Evolutionary conservation across 495 filamentous ascomycete species (phyloP), one percentile per base, ranked within the genome.

Genomic region (Annulohypoxylon bovei): DNA sequence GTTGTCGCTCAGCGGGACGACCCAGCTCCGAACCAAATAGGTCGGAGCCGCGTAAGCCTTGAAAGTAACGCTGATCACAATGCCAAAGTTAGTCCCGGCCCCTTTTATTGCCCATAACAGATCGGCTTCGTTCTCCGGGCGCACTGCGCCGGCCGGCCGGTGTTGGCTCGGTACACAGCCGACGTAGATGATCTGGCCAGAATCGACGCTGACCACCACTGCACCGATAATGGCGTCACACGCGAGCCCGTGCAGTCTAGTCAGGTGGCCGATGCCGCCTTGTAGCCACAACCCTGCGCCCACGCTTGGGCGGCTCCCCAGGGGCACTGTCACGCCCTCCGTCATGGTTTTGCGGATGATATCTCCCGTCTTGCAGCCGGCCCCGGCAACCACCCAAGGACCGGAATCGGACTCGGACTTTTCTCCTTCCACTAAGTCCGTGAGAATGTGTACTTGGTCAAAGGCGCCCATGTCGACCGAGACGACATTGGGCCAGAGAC

Each of bases 231-330:
- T 86, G 55, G 84, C 76, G 74, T 91, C 88, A 75, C 86, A 89
- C 8, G 87, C 70, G 28, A 91, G 87, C 23, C 88, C 87, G 62
- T 89, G 71, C 40, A 82, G 57, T 62, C 88, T 83, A 55, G 86
- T 72, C 53, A 90, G 79, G 74, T 89, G 86, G 11, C 88, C 88
- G 47, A 91, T 88, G 70, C 88, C 88, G 61, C 88, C 88, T 81
- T 91, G 88, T 53, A 91, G 77, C 87, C 86, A 89, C 40, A 87
- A 68, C 23, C 88, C 88, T 5, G 86, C 84, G 33, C 88, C 88
- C 47, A 90, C 87, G 62, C 88, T 88, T 72, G 87, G 88, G 39
- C 88, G 85, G 35, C 85, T 64, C 6, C 88, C 88, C 40, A 90
- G 73, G 3, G 88, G 88, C 23, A 90, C 85, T 70, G 84, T 86